A percentile compares a stretch with the other conserved stretches of the same genome.
These are phyloP conservation scores for Kluyveromyces nonfermentans DNA, from an alignment of 805 yeast genomes.

Conservation along the genomic window DNA sequence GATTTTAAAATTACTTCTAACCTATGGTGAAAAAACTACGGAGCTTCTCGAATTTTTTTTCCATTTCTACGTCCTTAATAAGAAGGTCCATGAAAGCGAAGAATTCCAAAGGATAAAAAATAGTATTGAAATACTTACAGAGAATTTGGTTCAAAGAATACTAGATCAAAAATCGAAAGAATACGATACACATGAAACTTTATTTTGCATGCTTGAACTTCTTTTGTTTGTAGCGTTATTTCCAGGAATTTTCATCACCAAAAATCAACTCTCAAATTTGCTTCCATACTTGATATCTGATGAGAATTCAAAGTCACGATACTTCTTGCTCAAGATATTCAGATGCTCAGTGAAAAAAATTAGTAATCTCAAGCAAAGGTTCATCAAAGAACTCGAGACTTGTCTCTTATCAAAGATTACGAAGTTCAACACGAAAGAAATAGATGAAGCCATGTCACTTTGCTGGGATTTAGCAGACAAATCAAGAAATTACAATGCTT, in stretches of 20 bases:
- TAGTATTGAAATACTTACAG: slow-evolving; percentile 8
- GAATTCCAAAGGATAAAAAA: not conserved
- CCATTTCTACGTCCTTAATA: slow-evolving; percentile 34
- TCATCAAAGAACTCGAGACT: slow-evolving; percentile 40
- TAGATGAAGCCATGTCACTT: slow-evolving; percentile 68
- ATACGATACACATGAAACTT: slow-evolving; percentile 19
- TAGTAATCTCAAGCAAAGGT: slow-evolving; percentile 40
- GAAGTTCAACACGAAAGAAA: slow-evolving; percentile 47
- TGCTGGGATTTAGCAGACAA: slow-evolving; percentile 46
- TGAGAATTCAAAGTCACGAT: slow-evolving; percentile 31
- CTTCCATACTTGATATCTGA: slow-evolving; percentile 55
- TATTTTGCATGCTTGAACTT: slow-evolving; percentile 23
- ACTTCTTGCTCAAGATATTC: slow-evolving; percentile 44
- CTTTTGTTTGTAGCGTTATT: slow-evolving; percentile 49
- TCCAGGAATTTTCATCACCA: slow-evolving; percentile 45
- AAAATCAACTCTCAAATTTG: slow-evolving; percentile 57
- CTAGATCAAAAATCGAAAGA: slow-evolving; percentile 25
- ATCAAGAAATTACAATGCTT: slow-evolving; percentile 36
- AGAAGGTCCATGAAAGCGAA: slow-evolving; percentile 13
- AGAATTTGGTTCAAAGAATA: slow-evolving; percentile 20
- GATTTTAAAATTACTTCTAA: slow-evolving; percentile 33
- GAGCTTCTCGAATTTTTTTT: slow-evolving; percentile 41
- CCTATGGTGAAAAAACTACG: slow-evolving; percentile 32
- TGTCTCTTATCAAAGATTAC: slow-evolving; percentile 49
- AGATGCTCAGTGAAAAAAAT: slow-evolving; percentile 38